phyloP scores from a whole-genome alignment of 441 rosid species.

The Brassica balearica region DNA sequence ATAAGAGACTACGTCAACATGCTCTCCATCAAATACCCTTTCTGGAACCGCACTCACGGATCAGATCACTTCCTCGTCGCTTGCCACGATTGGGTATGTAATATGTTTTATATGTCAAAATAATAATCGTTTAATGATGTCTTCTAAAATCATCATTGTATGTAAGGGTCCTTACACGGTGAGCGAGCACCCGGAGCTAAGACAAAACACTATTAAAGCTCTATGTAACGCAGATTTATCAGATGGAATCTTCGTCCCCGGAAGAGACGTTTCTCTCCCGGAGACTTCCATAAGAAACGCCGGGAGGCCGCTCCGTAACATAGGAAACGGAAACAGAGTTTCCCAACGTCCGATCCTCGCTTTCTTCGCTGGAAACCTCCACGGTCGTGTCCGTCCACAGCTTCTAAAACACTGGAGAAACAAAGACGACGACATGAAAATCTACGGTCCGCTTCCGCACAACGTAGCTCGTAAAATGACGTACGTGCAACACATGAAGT shows the following conservation, averaged over 20 bases:
- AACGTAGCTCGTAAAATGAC: slow-evolving; percentile 65
- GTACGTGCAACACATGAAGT: slow-evolving; percentile 85
- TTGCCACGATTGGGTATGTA: slow-evolving; percentile 90
- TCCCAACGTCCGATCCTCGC: slow-evolving; percentile 87
- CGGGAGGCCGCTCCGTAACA: slow-evolving; percentile 58
- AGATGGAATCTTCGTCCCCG: slow-evolving; percentile 65
- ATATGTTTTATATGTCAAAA: background rate
- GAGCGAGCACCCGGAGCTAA: slow-evolving; percentile 66
- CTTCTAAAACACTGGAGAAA: slow-evolving; percentile 79
- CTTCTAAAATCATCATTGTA: background rate
- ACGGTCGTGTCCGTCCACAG: slow-evolving; percentile 80
- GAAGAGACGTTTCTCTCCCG: slow-evolving; percentile 80
- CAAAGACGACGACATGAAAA: slow-evolving; percentile 81
- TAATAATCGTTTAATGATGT: background rate
- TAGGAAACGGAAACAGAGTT: slow-evolving; percentile 74
- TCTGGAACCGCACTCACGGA: slow-evolving; percentile 89
- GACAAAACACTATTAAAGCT: slow-evolving; percentile 69
- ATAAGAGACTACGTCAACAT: slow-evolving; percentile 66
- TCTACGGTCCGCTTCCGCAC: slow-evolving; percentile 66
- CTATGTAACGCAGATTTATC: slow-evolving; percentile 84
- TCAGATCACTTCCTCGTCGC: slow-evolving; percentile 91
- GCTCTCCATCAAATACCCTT: slow-evolving; percentile 77
- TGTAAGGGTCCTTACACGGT: slow-evolving; percentile 88
- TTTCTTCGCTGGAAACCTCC: slow-evolving; percentile 88
- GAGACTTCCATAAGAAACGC: slow-evolving; percentile 82